Evolutionary conservation across 306 rosid genomes (phyloP), one percentile per base, ranked within the genome.

Genomic region (Echinosophora koreensis): DNA sequence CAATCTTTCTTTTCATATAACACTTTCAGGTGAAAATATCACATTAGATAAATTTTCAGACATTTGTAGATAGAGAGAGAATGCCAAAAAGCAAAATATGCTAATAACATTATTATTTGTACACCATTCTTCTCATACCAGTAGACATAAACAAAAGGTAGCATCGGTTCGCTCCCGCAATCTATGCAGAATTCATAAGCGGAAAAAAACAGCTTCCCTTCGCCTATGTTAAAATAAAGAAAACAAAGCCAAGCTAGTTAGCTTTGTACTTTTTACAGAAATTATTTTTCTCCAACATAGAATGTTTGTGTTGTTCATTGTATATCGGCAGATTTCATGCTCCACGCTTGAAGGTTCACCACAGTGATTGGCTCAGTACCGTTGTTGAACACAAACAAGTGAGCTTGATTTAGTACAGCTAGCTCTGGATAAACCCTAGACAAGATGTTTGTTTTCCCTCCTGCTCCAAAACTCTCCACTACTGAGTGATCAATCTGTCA

Each of bases 401-500:
- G 92, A 62, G 97, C 92, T 42, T 66, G 41, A 5, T 15, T 15
- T 3, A 2, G 0, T 9, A 90, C 86, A 4, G 97, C 97, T 7
- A 84, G 41, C 2, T 14, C 56, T 3, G 98, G 98, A 80, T 92
- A 95, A 59, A 92, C 96, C 73, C 98, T 89, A 0, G 97, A 86
- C 38, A 89, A 79, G 11, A 95, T 89, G 81, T 89, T 87, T 58
- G 97, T 89, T 83, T 81, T 92, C 6, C 97, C 98, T 77, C 88
- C 89, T 5, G 69, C 93, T 69, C 91, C 98, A 59, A 86, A 92
- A 65, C 89, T 95, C 56, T 92, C 97, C 65, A 95, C 97, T 2
- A 92, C 93, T 0, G 97, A 95, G 50, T 90, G 97, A 86, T 95
- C 99, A 79, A 92, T 90, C 98, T 95, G 83, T 0, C n/a, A 65